Conservation (phyloP, 495 filamentous ascomycete genomes). For the Penicillium bialowiezense region DNA sequence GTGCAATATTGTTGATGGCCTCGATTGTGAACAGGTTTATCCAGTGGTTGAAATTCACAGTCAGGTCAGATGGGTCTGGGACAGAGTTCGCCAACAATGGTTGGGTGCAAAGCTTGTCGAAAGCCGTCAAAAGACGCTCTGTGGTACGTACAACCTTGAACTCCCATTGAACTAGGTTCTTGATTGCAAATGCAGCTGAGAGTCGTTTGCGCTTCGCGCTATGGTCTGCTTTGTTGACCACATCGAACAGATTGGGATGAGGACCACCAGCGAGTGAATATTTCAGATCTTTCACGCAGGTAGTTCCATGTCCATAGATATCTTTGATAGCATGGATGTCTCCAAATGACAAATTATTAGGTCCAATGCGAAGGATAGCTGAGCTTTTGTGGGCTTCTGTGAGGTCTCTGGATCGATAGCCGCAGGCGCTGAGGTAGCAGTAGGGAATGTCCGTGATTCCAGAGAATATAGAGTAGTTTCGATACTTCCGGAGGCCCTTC, state of each 20-base stretch:
- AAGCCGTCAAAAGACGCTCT: slow-evolving; percentile 19
- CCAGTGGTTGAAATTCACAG: slow-evolving; percentile 33
- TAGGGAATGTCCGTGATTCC: slow-evolving; percentile 38
- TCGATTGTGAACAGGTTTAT: slow-evolving; percentile 30
- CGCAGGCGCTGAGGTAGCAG: slow-evolving; percentile 18
- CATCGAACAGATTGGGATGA: slow-evolving; percentile 37
- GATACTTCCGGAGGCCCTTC: slow-evolving; percentile 42
- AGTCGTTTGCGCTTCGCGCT: slow-evolving; percentile 38
- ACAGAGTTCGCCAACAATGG: slow-evolving; percentile 7
- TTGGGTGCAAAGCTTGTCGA: slow-evolving; percentile 19
- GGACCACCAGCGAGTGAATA: slow-evolving; percentile 36
- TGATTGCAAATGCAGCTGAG: slow-evolving; percentile 44
- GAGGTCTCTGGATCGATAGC: slow-evolving; percentile 32
- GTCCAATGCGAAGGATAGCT: slow-evolving; percentile 43
- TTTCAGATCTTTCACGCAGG: slow-evolving; percentile 40
- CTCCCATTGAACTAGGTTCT: slow-evolving; percentile 47
- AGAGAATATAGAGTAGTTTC: slow-evolving; percentile 28
- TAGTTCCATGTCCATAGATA: slow-evolving; percentile 49
- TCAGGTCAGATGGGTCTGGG: slow-evolving; percentile 1
- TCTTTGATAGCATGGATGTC: slow-evolving; percentile 40
- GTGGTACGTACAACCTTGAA: slow-evolving; percentile 43
- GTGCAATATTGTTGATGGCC: slow-evolving; percentile 44
- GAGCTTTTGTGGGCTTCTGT: slow-evolving; percentile 31
- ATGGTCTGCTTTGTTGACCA: slow-evolving; percentile 34
- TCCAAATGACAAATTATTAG: slow-evolving; percentile 45